Evolutionary conservation across 192 early-diverging fungal genomes (phyloP).

Genomic region (Polychytrium aggregatum): DNA sequence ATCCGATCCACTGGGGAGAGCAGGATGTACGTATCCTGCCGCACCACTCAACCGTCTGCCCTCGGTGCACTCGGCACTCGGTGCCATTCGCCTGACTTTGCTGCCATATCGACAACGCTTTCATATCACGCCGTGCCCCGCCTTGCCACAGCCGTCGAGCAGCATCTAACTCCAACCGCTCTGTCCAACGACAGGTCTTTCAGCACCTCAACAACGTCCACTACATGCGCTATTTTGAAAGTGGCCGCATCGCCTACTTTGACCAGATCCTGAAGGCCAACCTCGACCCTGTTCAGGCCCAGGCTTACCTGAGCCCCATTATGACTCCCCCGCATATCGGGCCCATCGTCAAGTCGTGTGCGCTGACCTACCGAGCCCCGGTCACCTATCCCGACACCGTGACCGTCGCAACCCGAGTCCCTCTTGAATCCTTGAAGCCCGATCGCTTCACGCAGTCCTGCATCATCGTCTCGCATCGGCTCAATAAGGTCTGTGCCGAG

Average conservation of each 20-base stretch:
- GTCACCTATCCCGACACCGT: conserved; percentile 36
- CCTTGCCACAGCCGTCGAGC: no score
- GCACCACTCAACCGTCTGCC: no score
- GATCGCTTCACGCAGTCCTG: conserved; percentile 24
- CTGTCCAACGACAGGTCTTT: conserved; percentile 7
- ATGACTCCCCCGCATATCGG: conserved; percentile 16
- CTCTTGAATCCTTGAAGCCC: conserved; percentile 5
- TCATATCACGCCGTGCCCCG: no score
- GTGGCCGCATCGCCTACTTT: conserved; percentile 23
- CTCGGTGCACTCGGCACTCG: no score
- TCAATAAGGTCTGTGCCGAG: conserved; percentile 25
- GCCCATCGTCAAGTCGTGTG: conserved; percentile 28
- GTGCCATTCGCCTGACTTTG: neutral
- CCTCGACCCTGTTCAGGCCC: conserved; percentile 3
- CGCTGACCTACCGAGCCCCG: conserved; percentile 26
- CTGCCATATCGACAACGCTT: neutral
- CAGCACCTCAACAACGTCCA: conserved; percentile 35
- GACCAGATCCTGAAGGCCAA: conserved; percentile 24
- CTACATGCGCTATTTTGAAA: conserved; percentile 26
- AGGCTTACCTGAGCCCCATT: conserved; percentile 6
- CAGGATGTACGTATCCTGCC: no score
- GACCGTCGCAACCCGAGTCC: conserved; percentile 19
- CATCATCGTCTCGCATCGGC: conserved; percentile 27
- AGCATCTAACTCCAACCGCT: neutral
- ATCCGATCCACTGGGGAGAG: conserved; percentile 24